Conservation (phyloP, 495 filamentous ascomycete genomes). For the Penicillium paxilli region DNA sequence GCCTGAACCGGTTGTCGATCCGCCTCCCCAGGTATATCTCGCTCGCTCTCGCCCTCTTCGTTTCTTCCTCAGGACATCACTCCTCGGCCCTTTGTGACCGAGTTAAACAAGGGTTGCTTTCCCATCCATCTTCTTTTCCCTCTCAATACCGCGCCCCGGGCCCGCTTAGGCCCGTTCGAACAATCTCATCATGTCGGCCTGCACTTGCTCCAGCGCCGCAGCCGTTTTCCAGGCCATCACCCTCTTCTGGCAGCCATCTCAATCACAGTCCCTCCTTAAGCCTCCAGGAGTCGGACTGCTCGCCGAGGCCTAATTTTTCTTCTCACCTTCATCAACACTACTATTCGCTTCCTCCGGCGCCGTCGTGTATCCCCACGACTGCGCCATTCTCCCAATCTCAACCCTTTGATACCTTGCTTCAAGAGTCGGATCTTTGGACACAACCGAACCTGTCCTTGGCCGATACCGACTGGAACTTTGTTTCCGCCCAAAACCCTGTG, state of each 20-base stretch:
- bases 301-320: slow-evolving; percentile 15
- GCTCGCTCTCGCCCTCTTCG: not conserved
- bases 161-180: slow-evolving; percentile 31
- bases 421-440: slow-evolving; percentile 27
- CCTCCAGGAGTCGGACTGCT: slow-evolving; percentile 17
- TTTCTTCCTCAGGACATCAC: slow-evolving; percentile 29
- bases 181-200: slow-evolving; percentile 28
- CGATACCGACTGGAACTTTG: slow-evolving; percentile 27
- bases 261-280: slow-evolving; percentile 13
- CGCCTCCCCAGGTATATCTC: slow-evolving; percentile 9
- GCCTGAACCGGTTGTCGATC: slow-evolving; percentile 4
- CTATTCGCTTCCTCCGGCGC: slow-evolving; percentile 14
- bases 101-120: slow-evolving; percentile 4
- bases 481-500: slow-evolving; percentile 13
- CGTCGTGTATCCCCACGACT: slow-evolving; percentile 16
- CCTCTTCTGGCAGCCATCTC: slow-evolving; percentile 21
- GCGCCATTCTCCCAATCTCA: slow-evolving; percentile 16
- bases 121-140: not conserved
- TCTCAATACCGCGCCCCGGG: slow-evolving; percentile 20
- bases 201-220: slow-evolving; percentile 21
- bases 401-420: slow-evolving; percentile 21
- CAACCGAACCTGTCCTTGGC: slow-evolving; percentile 23
- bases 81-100: slow-evolving; percentile 17
- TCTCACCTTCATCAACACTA: slow-evolving; percentile 7
- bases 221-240: slow-evolving; percentile 14